phyloP scores from a whole-genome alignment of 2,329 filamentous ascomycete species.

The Diaporthe capsici region DNA sequence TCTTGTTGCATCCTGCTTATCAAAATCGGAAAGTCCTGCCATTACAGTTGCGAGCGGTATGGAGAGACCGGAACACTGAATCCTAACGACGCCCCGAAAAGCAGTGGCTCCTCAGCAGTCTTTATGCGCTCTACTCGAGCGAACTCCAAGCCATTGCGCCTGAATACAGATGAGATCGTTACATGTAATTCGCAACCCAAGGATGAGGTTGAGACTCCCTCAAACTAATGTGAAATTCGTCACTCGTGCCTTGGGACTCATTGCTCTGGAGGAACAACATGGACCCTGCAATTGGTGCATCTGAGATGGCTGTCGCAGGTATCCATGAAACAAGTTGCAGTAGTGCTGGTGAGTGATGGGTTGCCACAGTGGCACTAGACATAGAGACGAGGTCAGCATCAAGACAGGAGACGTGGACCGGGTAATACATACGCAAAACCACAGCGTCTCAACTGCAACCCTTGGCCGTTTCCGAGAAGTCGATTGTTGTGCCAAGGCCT shows the following conservation, averaged over 20 bases:
- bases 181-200: neutral
- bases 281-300: constrained; percentile 31
- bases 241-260: neutral
- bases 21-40: neutral
- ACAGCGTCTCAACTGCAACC: constrained; percentile 25
- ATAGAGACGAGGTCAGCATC: constrained; percentile 14
- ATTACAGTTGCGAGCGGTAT: neutral
- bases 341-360: constrained; percentile 32
- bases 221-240: neutral
- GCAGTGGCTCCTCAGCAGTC: neutral
- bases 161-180: neutral
- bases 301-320: constrained; percentile 34
- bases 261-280: constrained; percentile 10
- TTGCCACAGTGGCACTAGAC: constrained; percentile 36
- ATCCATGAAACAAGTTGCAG: constrained; percentile 31
- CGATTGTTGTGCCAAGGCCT: neutral
- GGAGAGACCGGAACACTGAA: neutral
- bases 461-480: constrained; percentile 19
- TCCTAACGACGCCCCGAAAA: neutral
- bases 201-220: neutral
- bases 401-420: neutral
- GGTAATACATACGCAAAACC: constrained; percentile 38
- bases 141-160: constrained; percentile 9
- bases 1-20: neutral
- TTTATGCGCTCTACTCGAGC: neutral